Evolutionary conservation across 495 filamentous ascomycete genomes (phyloP), one percentile per base, ranked within the genome.

Genomic region (Chaetomium tenue): DNA sequence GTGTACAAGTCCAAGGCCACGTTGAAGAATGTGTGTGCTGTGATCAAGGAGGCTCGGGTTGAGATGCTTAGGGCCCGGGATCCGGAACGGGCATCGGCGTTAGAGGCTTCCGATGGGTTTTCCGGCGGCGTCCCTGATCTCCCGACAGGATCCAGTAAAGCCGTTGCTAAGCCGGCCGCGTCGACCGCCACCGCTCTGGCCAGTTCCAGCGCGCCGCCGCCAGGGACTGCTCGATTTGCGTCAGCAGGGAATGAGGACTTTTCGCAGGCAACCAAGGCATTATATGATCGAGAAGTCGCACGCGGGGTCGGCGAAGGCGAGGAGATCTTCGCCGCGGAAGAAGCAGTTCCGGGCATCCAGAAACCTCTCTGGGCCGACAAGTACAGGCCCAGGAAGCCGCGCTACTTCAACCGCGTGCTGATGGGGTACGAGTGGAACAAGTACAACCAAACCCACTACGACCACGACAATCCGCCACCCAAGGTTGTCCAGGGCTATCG

Each of bases 341-440:
- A 96, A 74, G 84, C 89, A 22, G 86, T 98, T 28, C 83, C 87
- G 15, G 78, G 82, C 42, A 77, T 79, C 7, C 71, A 76, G 1
- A 87, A 86, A 64, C 87, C 91, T 5, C 85, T 87, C 67, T 99
- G 94, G 94, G 90, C 92, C 18, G 84, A 86, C 72, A 95, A 96
- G 75, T 89, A 97, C 71, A 86, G 92, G 18, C 93, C 95, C 25
- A 84, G 94, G 58, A 97, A 98, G 78, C 95, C 94, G 12, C 85
- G 91, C 37, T 98, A 98, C 78, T 98, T 99, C 83, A 98, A 98
- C 73, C 88, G 94, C 23, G 93, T 97, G 47, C 92, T 97, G 76
- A 98, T 97, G 91, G 94, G 94, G 47, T 99, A 97, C 76, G 94
- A 99, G 74, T 99, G 94, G 94, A 99, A 99, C 75, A 99, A 99